Evolutionary conservation across 148 eudicot genomes (phyloP).

Genomic region (Cornus kousa): DNA sequence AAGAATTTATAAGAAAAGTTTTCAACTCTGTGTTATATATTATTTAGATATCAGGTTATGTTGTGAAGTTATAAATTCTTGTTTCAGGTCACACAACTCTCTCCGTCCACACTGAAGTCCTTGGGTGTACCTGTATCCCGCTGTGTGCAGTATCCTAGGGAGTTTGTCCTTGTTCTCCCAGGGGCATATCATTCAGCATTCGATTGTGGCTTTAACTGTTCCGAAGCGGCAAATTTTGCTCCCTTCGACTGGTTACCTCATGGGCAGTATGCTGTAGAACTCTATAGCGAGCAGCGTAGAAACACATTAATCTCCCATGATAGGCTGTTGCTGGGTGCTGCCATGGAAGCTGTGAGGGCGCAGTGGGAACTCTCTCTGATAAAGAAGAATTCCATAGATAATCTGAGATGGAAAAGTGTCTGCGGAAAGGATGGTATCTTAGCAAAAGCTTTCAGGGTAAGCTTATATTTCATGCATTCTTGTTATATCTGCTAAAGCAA

Average conservation of each 20-base stretch:
- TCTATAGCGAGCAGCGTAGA: constrained; percentile 48
- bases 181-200: constrained; percentile 67
- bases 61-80: not conserved
- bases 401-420: constrained; percentile 45
- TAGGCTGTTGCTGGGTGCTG: constrained; percentile 60
- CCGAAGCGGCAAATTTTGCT: constrained; percentile 56
- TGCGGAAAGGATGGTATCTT: constrained; percentile 58
- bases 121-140: constrained; percentile 78
- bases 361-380: constrained; percentile 38
- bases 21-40: not conserved
- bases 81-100: constrained; percentile 57
- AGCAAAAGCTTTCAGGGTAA: constrained; percentile 58
- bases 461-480: constrained; percentile 9
- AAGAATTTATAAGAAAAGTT: not conserved
- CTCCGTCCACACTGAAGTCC: constrained; percentile 50
- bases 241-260: constrained; percentile 81
- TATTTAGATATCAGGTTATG: not conserved
- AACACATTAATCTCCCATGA: constrained; percentile 69
- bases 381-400: constrained; percentile 20
- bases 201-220: constrained; percentile 71
- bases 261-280: constrained; percentile 57
- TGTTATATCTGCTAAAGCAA: not conserved
- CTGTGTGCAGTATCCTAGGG: constrained; percentile 62
- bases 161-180: constrained; percentile 63
- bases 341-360: constrained; percentile 60